Conservation (phyloP, 1,284 basidiomycete species). For the Albatrellus sp. region DNA sequence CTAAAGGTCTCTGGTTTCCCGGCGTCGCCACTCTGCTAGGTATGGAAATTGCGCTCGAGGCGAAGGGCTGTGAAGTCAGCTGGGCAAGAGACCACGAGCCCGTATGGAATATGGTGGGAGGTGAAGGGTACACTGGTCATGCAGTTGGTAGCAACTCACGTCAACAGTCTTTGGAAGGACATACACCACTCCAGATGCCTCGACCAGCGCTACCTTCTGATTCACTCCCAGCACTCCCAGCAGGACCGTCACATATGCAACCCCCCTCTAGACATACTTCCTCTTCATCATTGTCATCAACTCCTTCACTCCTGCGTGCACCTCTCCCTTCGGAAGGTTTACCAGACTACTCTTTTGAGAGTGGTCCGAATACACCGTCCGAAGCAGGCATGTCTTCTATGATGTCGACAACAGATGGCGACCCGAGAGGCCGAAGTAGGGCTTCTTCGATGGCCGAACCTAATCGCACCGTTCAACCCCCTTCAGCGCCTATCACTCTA, state of each 20-base stretch:
- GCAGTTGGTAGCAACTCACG: slow-evolving; percentile 7
- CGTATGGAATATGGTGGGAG: slow-evolving; percentile 53
- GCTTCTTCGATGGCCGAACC: slow-evolving; percentile 17
- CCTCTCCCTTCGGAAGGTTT: slow-evolving; percentile 51
- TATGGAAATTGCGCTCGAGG: slow-evolving; percentile 58
- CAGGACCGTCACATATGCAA: slow-evolving; percentile 11
- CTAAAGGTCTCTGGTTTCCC: slow-evolving; percentile 66
- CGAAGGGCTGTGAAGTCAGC: slow-evolving; percentile 49
- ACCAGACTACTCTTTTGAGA: slow-evolving; percentile 65
- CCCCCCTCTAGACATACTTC: slow-evolving; percentile 23
- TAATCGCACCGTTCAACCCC: slow-evolving; percentile 20
- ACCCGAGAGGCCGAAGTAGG: slow-evolving; percentile 15
- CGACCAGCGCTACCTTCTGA: slow-evolving; percentile 4
- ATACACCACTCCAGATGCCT: slow-evolving; percentile 11
- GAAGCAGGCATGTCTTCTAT: slow-evolving; percentile 30
- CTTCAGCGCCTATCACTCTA: slow-evolving; percentile 49
- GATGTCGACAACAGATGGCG: slow-evolving; percentile 24
- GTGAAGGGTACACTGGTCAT: slow-evolving; percentile 49
- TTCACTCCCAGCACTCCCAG: slow-evolving; percentile 1
- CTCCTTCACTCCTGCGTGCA: slow-evolving; percentile 48
- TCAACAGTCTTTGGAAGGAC: slow-evolving; percentile 1
- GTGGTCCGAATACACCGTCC: slow-evolving; percentile 36
- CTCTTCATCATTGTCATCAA: slow-evolving; percentile 23
- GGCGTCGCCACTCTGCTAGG: slow-evolving; percentile 73
- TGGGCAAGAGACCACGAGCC: slow-evolving; percentile 43